Evolutionary conservation across 441 rosid species (phyloP).

Genomic region (Erodium chrysanthum): DNA sequence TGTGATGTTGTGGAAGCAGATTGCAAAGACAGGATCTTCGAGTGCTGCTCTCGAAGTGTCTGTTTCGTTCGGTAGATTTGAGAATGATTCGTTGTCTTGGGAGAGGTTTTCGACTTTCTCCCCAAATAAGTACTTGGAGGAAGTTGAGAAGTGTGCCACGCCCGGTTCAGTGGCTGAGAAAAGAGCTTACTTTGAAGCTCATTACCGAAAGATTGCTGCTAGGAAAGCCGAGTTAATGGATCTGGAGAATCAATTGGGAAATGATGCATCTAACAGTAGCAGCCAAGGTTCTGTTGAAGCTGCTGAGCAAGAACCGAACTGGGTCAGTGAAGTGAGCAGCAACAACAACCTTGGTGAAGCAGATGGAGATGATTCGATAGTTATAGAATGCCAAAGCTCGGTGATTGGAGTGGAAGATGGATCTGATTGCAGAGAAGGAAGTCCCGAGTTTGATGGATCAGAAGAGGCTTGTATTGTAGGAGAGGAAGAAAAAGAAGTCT

Average conservation of each 20-base stretch:
- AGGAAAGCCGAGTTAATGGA: conserved; percentile 66
- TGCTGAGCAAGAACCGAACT: conserved; percentile 30
- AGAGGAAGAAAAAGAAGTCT: conserved; percentile 21
- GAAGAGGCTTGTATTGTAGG: conserved; percentile 23
- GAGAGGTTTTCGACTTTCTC: conserved; percentile 92
- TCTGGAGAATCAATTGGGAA: conserved; percentile 53
- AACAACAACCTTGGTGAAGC: conserved; percentile 22
- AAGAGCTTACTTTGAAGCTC: conserved; percentile 92
- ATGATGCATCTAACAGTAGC: conserved; percentile 16
- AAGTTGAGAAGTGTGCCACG: conserved; percentile 88
- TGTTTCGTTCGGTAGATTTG: conserved; percentile 88
- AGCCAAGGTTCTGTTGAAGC: conserved; percentile 29
- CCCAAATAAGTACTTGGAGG: conserved; percentile 90
- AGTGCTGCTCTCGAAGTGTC: conserved; percentile 58
- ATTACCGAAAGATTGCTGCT: conserved; percentile 81
- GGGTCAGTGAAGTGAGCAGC: conserved; percentile 20
- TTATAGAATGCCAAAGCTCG: conserved; percentile 28
- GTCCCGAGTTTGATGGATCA: conserved; percentile 15
- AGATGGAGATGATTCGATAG: conserved; percentile 28
- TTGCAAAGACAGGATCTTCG: conserved; percentile 36
- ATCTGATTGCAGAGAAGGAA: conserved; percentile 14
- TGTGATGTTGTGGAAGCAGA: conserved; percentile 31
- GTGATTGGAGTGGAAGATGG: conserved; percentile 30
- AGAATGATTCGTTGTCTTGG: conserved; percentile 92
- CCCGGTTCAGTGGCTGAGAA: conserved; percentile 95